Evolutionary conservation across 176 grass and related monocot genomes (phyloP), one percentile per base, ranked within the genome.

Genomic region (Saccharum officinarum): DNA sequence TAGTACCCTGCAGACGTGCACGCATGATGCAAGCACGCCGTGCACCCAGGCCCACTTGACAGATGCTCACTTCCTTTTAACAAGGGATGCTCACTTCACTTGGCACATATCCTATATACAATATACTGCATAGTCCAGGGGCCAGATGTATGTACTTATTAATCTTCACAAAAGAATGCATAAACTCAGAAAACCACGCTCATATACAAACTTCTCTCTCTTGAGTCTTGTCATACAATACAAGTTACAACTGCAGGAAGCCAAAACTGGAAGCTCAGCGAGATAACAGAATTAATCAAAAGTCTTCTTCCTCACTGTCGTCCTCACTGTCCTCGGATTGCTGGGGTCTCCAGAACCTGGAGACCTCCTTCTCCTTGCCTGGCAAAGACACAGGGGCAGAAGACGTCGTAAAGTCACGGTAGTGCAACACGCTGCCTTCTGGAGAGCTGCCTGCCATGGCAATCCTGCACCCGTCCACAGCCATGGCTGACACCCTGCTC

Each of bases 291-390:
- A 63, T 9, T 22, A 63, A 12, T 65, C 60, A 71, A 73, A 30
- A 77, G 42, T 66, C 45, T 40, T 90, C 83, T 12, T 76, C 40
- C 1, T 81, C 71, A 0, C 73, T 38, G 1, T 81, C 54, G 0
- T 36, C 37, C 1, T 85, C 71, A 0, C 66, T 38, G 3, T 81
- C 54, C 0, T 26, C 45, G 37, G 73, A 83, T 12, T 68, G 17
- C 26, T 86, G 75, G 73, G 66, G 12, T 20, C 87, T 86, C 93
- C 91, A 95, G 82, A 98, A 98, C 85, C 80, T 93, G n/a, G 89
- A 86, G 46, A 49, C 87, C 38, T 78, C 79, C 28, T 66, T 26
- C 38, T 78, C 79, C 28, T 66, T 33, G 55, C 75, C 87, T 2
- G 69, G 67, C 41, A 90, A 67, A 81, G 85, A 86, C 71, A 68